Percentiles rank a stretch among this genome's conserved stretches.
Evolutionary conservation across 768 basidiomycete genomes (phyloP).

Genomic region (Aureoboletus auriporus): DNA sequence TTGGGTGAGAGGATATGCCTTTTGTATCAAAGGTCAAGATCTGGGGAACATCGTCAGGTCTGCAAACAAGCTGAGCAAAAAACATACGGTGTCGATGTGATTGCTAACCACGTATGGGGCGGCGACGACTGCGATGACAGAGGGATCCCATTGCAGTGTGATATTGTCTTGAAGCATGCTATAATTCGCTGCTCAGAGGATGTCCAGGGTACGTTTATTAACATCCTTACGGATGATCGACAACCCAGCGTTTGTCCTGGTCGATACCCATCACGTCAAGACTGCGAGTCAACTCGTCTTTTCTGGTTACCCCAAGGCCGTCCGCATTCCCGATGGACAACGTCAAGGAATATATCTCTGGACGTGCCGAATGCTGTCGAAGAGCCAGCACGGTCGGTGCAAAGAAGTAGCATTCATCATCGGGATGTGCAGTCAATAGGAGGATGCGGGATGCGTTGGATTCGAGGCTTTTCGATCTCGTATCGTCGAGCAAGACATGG

Average conservation of each 20-base stretch:
- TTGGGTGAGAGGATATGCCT: constrained; percentile 84
- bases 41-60: constrained; percentile 34
- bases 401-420: constrained; percentile 95
- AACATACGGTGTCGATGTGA: constrained; percentile 59
- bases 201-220: not conserved
- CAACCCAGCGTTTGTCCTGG: constrained; percentile 47
- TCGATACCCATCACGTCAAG: constrained; percentile 66
- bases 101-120: constrained; percentile 53
- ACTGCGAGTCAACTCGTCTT: constrained; percentile 56
- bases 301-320: constrained; percentile 62
- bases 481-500: constrained; percentile 14
- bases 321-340: constrained; percentile 78
- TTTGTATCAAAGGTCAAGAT: constrained; percentile 79
- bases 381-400: constrained; percentile 74
- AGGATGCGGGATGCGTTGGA: constrained; percentile 36
- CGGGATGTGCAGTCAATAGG: constrained; percentile 88
- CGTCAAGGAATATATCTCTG: constrained; percentile 59
- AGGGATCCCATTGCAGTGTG: constrained; percentile 58
- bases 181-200: constrained; percentile 15
- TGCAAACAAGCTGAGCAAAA: not conserved
- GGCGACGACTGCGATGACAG: constrained; percentile 55
- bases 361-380: constrained; percentile 10
- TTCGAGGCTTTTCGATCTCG: not conserved
- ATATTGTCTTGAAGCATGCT: constrained; percentile 77
- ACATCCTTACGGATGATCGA: constrained; percentile 68